Evolutionary conservation across 1,284 basidiomycete species (phyloP).

Genomic region (Fistulinella cinereoalba): DNA sequence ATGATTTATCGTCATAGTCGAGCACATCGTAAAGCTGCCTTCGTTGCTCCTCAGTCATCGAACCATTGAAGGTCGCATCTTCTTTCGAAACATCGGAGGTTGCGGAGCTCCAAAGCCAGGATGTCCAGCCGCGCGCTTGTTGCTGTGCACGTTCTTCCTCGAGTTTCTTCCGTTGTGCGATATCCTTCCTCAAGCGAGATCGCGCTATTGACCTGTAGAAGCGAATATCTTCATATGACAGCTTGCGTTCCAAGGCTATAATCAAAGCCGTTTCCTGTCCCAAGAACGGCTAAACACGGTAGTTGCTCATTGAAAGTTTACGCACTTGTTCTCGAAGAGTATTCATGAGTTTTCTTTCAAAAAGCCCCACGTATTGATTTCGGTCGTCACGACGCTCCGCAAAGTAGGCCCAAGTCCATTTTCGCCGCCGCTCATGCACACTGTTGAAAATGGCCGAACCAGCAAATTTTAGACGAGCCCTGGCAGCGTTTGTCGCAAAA

Average conservation of each 20-base stretch:
- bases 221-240: slow-evolving; percentile 94
- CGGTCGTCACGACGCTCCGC: slow-evolving; percentile 87
- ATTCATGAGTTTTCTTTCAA: slow-evolving; percentile 73
- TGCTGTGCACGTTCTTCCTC: slow-evolving; percentile 65
- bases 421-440: slow-evolving; percentile 79
- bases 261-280: slow-evolving; percentile 62
- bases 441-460: slow-evolving; percentile 80
- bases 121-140: slow-evolving; percentile 64
- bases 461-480: slow-evolving; percentile 81
- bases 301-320: slow-evolving; percentile 1
- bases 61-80: slow-evolving; percentile 56
- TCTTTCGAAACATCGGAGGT: slow-evolving; percentile 38
- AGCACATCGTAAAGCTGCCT: slow-evolving; percentile 92
- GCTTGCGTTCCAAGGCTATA: slow-evolving; percentile 73
- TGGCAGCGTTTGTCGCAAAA: slow-evolving; percentile 63
- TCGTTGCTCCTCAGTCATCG: slow-evolving; percentile 90
- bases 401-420: slow-evolving; percentile 95
- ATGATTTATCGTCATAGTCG: slow-evolving; percentile 89
- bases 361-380: slow-evolving; percentile 80
- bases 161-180: slow-evolving; percentile 62
- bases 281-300: slow-evolving; percentile 8
- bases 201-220: slow-evolving; percentile 97
- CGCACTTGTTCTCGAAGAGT: slow-evolving; percentile 49
- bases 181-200: slow-evolving; percentile 85
- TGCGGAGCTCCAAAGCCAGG: slow-evolving; percentile 84